Base-by-base conservation (phyloP, 2,329 filamentous ascomycete species). In the Aspergillus puulaauensis region DNA sequence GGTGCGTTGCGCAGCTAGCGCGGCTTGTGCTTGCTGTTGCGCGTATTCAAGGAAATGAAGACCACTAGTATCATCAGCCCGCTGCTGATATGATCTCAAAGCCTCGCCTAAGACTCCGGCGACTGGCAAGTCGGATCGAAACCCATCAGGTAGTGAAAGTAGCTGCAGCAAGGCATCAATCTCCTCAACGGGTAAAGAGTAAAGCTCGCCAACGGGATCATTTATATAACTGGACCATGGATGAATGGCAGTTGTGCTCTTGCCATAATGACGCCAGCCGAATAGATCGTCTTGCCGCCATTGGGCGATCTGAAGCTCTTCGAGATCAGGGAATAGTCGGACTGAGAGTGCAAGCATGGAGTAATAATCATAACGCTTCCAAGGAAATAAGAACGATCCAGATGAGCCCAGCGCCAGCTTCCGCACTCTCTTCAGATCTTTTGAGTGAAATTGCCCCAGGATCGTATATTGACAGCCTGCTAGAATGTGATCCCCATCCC, bases 301-400 rank as follows among this genome's bases (percentile, higher is more conserved):
- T n/a, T 52, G 50, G 24, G 44, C 50, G 17, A 52, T 44, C 15
- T 52, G 50, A 17, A 52, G 39, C 27, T 52, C 50, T 27, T 21
- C 15, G 5, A 52, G 50, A n/a, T 52, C n/a, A 12, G 50, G 39
- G 14, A 52, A 46, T 14, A 53, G 41, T 37, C 33, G 41, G 17
- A 53, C 37, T 2, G 41, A 31, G 9, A 46, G 27, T 37, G 33
- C 41, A 11, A 53, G 51, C 35, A 21, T 9, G 12, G 19, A 11
- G 9, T 23, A 19, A 15, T 31, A 52, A 24, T 7, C 39, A 31
- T 37, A 43, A 19, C 17, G 41, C 6, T 39, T 23, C 41, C 51
- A 53, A n/a, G 41, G 41, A 19, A 45, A 46, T 3, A 53, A 17
- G 11, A 37, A n/a, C 4, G 14, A 12, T 7, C 33, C 41, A 15